Percentiles rank a stretch among this genome's conserved stretches.
Conservation (phyloP, 441 rosid genomes). For the Adansonia grandidieri region DNA sequence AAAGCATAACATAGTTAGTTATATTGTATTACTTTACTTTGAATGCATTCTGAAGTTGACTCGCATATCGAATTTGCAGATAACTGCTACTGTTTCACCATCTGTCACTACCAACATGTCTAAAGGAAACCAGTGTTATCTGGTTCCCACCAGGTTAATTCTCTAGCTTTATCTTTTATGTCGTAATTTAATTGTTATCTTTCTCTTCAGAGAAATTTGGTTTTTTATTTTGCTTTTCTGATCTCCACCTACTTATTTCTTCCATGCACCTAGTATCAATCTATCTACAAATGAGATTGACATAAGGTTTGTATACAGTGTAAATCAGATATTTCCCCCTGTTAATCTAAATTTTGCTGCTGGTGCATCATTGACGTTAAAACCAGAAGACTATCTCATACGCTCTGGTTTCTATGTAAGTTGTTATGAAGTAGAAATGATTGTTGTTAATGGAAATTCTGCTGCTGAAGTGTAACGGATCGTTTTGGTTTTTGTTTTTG, state of each 20-base stretch:
- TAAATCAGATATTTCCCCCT: conserved; percentile 57
- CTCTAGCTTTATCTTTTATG: conserved; percentile 19
- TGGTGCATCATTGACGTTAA: conserved; percentile 65
- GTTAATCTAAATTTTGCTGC: conserved; percentile 68
- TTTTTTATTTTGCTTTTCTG: background rate
- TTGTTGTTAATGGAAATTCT: conserved; percentile 3
- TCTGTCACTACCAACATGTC: conserved; percentile 60
- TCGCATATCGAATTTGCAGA: conserved; percentile 40
- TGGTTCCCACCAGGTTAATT: conserved; percentile 66
- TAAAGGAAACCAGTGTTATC: conserved; percentile 66
- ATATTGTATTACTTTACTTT: background rate
- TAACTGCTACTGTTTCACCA: conserved; percentile 55
- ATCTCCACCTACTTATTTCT: background rate
- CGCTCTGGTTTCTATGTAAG: conserved; percentile 72
- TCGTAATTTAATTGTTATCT: background rate
- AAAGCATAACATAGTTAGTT: conserved; percentile 8
- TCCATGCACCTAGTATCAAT: background rate
- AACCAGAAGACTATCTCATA: conserved; percentile 68
- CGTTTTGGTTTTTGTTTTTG: background rate
- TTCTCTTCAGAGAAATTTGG: background rate
- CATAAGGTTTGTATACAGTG: conserved; percentile 39
- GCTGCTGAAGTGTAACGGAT: conserved; percentile 15
- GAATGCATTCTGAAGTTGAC: conserved; percentile 24
- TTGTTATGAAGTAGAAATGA: conserved; percentile 27
- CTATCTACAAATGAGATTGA: conserved; percentile 25